These are phyloP conservation scores for Triglochin maritima DNA, from an alignment of 106 monocot genomes.

Conservation along the genomic window DNA sequence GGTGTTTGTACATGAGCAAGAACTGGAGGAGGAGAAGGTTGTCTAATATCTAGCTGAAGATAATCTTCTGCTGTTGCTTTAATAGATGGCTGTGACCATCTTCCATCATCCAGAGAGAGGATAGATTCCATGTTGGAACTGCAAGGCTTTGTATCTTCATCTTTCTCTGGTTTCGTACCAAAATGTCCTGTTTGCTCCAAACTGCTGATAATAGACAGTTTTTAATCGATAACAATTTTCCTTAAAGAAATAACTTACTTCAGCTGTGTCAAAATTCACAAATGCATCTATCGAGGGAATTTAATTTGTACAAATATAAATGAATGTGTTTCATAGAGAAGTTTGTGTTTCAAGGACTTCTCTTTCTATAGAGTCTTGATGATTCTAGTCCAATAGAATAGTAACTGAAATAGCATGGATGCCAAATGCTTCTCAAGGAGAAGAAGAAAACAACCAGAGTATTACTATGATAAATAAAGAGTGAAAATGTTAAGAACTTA, in stretches of 20 bases:
- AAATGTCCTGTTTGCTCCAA: conserved; percentile 1
- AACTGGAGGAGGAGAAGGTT: conserved; percentile 89
- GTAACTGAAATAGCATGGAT: no score
- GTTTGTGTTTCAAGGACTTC: no score
- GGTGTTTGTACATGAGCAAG: conserved; percentile 50
- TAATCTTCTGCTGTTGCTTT: conserved; percentile 27
- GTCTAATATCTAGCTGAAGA: conserved; percentile 54
- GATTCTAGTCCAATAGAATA: no score
- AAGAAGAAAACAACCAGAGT: no score
- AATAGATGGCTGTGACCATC: conserved; percentile 37
- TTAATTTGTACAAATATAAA: no score
- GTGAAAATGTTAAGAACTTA: not conserved
- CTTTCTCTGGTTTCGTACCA: conserved; percentile 15
- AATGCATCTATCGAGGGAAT: no score
- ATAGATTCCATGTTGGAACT: conserved; percentile 67
- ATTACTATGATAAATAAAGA: not conserved
- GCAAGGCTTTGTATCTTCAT: conserved; percentile 7
- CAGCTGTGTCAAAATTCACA: no score
- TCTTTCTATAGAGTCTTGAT: no score
- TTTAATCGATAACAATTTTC: no score
- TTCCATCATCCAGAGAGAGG: conserved; percentile 88
- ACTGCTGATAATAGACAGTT: conserved; percentile 2
- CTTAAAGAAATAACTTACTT: not conserved
- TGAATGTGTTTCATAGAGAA: no score
- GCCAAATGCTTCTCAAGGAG: no score